Evolutionary conservation across 768 basidiomycete species (phyloP).

Genomic region (Podaxis carcinomalis): DNA sequence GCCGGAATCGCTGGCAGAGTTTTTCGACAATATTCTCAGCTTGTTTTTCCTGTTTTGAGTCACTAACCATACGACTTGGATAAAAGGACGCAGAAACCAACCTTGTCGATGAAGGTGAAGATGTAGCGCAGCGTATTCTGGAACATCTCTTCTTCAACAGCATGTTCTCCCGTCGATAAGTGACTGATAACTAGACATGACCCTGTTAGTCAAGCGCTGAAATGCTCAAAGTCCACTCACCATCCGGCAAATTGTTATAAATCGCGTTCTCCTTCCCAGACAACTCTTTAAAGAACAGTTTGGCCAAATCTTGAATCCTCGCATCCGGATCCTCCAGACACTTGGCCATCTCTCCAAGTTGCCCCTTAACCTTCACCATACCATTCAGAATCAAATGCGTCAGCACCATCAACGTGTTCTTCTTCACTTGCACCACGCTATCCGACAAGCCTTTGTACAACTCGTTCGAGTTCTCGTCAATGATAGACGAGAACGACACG

Average conservation of each 20-base stretch:
- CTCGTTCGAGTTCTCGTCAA: conserved; percentile 96
- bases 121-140: conserved; percentile 93
- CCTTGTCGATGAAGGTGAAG: conserved; percentile 97
- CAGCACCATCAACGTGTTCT: conserved; percentile 98
- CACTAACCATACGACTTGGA: not conserved
- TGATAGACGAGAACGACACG: conserved; percentile 94
- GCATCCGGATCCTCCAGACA: conserved; percentile 90
- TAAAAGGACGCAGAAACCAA: conserved; percentile 22
- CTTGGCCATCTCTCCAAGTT: conserved; percentile 99
- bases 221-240: conserved; percentile 33
- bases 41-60: conserved; percentile 78
- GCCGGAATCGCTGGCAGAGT: conserved; percentile 91
- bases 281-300: conserved; percentile 94
- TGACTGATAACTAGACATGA: conserved; percentile 80
- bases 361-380: conserved; percentile 99
- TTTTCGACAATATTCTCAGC: conserved; percentile 97
- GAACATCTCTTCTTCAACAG: conserved; percentile 90
- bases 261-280: conserved; percentile 98
- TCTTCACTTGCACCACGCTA: conserved; percentile 85
- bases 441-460: conserved; percentile 94
- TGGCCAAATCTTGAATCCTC: conserved; percentile 90
- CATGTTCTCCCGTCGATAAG: conserved; percentile 83
- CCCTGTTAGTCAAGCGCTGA: conserved; percentile 5
- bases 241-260: conserved; percentile 97
- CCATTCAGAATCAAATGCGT: conserved; percentile 96